Conservation (phyloP, 2,329 filamentous ascomycete species). For the Exutisphaerella laricina region DNA sequence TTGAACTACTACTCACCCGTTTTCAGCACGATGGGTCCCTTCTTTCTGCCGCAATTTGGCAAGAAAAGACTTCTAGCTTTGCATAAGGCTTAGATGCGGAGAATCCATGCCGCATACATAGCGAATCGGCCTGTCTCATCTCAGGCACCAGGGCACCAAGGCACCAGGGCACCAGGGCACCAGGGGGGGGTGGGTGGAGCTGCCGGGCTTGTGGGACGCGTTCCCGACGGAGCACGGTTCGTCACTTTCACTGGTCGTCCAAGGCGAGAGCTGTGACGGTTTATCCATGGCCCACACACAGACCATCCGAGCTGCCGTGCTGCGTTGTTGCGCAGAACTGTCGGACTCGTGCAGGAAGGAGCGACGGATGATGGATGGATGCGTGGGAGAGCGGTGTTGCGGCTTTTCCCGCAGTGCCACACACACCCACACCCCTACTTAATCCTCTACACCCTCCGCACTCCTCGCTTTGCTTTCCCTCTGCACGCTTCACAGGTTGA, state of each 20-base stretch:
- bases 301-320: neutral
- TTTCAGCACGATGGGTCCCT: conserved; percentile 8
- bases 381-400: conserved; percentile 4
- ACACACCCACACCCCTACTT: conserved; percentile 6
- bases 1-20: conserved; percentile 9
- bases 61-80: conserved; percentile 12
- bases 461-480: conserved; percentile 12
- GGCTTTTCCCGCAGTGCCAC: conserved; percentile 1
- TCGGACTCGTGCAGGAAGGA: conserved; percentile 2
- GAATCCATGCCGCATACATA: conserved; percentile 1
- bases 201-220: conserved; percentile 3
- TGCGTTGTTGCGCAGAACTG: conserved; percentile 4
- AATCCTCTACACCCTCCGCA: conserved; percentile 7
- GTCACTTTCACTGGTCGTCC: conserved; percentile 12
- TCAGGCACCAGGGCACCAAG: conserved; percentile 12
- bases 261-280: conserved; percentile 1
- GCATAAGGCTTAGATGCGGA: conserved; percentile 15
- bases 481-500: conserved; percentile 25
- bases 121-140: conserved; percentile 15
- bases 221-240: conserved; percentile 8
- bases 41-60: neutral
- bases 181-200: too few relatives aligned
- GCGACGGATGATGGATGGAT: too few relatives aligned
- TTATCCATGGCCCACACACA: conserved; percentile 8
- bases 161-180: too few relatives aligned